Base-by-base conservation (phyloP, 257 asterid species). In the Buddleja alternifolia region DNA sequence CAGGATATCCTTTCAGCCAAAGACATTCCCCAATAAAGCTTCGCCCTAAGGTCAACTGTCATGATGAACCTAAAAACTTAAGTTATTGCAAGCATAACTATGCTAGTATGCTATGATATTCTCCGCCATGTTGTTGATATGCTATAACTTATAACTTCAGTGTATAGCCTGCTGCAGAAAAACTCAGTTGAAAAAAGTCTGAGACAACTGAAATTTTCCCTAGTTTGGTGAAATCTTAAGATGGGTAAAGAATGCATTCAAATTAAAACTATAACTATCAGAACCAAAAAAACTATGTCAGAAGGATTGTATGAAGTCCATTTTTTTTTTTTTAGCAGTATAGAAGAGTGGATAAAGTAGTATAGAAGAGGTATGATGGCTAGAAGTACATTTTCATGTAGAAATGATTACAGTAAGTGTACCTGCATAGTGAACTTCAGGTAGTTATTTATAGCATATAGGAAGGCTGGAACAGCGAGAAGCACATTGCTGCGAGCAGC, bases 371-470 rank as follows among this genome's bases (percentile, higher is more conserved):
- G 46, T 24, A 57, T 1, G 21, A 10, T 19, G 37, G 6, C 67
- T 45, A 25, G 21, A 59, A 32, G 15, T n/a, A 58, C 20, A 41
- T 10, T 51, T n/a, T 40, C 6, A 42, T 12, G 34, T 7, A 41
- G 40, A 17, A 66, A 24, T 16, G 11, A 51, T 24, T 42, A 36
- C 41, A 41, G 23, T 50, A 44, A 3, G 6, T 50, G 21, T 75
- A 88, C 95, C 95, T 88, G 95, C 95, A 88, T 88, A 64, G 70
- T 80, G 63, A 88, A 88, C 82, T 88, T 88, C 55, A 88, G 81
- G 73, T 88, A 88, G 82, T 88, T 88, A 79, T 88, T 88, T 60
- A 88, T 69, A 72, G 93, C 95, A 80, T 88, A 88, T 20, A 88
- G 86, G 55, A 85, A 70, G 15, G 95, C 95, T 10, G 95, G 95